phyloP scores from a whole-genome alignment of 2,329 filamentous ascomycete genomes.

The Ophiosphaerella korrae region DNA sequence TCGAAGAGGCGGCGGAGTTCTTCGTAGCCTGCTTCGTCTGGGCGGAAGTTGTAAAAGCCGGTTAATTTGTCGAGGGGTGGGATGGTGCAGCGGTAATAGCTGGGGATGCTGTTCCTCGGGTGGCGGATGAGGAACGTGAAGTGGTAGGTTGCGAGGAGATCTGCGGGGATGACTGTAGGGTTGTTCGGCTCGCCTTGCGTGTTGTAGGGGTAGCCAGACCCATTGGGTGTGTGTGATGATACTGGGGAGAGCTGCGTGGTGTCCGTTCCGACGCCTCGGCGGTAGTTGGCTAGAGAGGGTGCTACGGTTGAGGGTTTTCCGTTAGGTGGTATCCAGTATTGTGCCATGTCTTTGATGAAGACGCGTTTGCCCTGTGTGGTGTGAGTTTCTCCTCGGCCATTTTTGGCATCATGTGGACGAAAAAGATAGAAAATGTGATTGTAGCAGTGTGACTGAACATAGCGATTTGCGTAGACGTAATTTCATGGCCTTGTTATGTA shows the following conservation, averaged over 20 bases:
- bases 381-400: conserved; percentile 24
- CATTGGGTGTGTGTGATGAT: conserved; percentile 30
- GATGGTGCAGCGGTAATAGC: conserved; percentile 91
- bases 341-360: conserved; percentile 97
- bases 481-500: too few species aligned
- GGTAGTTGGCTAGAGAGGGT: conserved; percentile 70
- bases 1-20: conserved; percentile 89
- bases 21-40: conserved; percentile 85
- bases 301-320: conserved; percentile 71
- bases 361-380: conserved; percentile 76
- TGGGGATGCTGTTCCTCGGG: conserved; percentile 88
- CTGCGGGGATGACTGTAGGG: conserved; percentile 80
- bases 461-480: too few species aligned
- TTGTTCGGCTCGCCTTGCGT: conserved; percentile 70
- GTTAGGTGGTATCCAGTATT: conserved; percentile 84
- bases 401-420: not conserved
- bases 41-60: conserved; percentile 85
- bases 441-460: too few species aligned
- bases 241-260: conserved; percentile 41
- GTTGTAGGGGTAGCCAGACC: conserved; percentile 62
- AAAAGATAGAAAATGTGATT: too few species aligned
- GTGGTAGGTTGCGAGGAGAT: conserved; percentile 79
- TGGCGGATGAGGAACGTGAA: conserved; percentile 97
- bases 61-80: conserved; percentile 83
- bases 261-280: conserved; percentile 65